A percentile compares a stretch with the other conserved stretches of the same genome.
phyloP scores from a whole-genome alignment of 148 eudicot species.

The Drosera capensis region DNA sequence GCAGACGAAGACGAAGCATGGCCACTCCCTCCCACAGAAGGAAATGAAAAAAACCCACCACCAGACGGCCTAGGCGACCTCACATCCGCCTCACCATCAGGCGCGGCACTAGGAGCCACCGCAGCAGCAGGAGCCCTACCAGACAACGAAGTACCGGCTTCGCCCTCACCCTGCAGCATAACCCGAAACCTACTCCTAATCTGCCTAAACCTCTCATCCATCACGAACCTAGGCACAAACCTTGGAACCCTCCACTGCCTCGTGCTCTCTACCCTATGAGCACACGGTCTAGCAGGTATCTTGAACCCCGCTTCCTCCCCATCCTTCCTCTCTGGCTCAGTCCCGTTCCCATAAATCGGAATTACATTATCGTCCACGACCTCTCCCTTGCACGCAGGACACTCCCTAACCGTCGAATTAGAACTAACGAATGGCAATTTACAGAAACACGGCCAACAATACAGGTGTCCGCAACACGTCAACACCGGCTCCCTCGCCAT shows the following conservation, averaged over 20 bases:
- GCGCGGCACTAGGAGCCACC: too few species aligned
- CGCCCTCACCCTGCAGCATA: conserved; percentile 10
- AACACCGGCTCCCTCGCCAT: conserved; percentile 38
- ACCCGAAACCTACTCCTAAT: too few species aligned
- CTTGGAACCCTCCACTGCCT: conserved; percentile 24
- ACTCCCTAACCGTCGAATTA: conserved; percentile 26
- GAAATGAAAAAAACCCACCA: conserved; percentile 17
- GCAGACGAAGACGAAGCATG: conserved; percentile 31
- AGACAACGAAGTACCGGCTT: conserved; percentile 1
- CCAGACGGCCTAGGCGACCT: conserved; percentile 14
- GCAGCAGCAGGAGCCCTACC: background rate
- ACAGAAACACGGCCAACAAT: conserved; percentile 52
- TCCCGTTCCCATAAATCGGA: conserved; percentile 44
- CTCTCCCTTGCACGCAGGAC: conserved; percentile 57
- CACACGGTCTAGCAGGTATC: conserved; percentile 47
- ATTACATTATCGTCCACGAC: conserved; percentile 22
- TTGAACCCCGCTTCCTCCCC: conserved; percentile 10
- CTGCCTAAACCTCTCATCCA: too few species aligned
- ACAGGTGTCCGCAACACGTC: conserved; percentile 54
- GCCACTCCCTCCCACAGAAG: conserved; percentile 25
- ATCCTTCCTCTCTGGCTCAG: background rate
- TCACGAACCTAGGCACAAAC: conserved; percentile 31
- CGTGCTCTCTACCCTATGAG: conserved; percentile 32
- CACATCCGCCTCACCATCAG: conserved; percentile 6
- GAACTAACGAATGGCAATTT: conserved; percentile 17